Evolutionary conservation across 805 yeast species (phyloP).

Genomic region (Saturnispora diversa): DNA sequence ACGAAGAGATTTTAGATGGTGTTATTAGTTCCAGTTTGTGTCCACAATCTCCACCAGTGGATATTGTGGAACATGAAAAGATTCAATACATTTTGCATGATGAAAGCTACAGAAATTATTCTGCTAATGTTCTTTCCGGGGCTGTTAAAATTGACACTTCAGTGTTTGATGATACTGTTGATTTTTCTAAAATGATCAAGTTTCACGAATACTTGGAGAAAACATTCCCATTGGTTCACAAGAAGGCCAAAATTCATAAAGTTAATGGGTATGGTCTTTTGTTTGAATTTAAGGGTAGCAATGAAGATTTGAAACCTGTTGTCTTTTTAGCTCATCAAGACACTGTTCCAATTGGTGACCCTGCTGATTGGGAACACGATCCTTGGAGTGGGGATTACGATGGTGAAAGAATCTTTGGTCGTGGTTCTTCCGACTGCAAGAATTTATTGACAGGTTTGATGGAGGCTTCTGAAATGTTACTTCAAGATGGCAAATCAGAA

Average conservation of each 20-base stretch:
- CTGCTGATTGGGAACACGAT: conserved; percentile 32
- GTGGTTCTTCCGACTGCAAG: conserved; percentile 37
- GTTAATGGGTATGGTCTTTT: conserved; percentile 39
- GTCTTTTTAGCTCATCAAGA: conserved; percentile 43
- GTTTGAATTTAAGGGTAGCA: conserved; percentile 35
- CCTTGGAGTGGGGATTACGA: conserved; percentile 33
- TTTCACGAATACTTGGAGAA: conserved; percentile 27
- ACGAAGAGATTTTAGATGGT: neutral
- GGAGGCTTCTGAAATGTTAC: conserved; percentile 52
- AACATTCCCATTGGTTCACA: conserved; percentile 35
- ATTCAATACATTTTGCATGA: conserved; percentile 29
- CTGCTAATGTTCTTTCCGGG: conserved; percentile 38
- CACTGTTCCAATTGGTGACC: conserved; percentile 39
- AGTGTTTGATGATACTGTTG: conserved; percentile 23
- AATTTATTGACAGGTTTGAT: conserved; percentile 34
- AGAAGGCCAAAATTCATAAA: conserved; percentile 28
- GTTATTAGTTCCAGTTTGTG: conserved; percentile 12
- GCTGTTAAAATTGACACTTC: conserved; percentile 49
- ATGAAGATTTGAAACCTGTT: conserved; percentile 34
- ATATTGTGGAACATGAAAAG: conserved; percentile 15
- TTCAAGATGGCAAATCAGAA: conserved; percentile 43
- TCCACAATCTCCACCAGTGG: conserved; percentile 22
- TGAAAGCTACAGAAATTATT: conserved; percentile 26
- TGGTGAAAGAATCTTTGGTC: conserved; percentile 31
- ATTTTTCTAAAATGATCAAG: conserved; percentile 15